These are phyloP conservation scores for Isochrysis galbana DNA, from an alignment of 78 protist species.

Conservation along the genomic window DNA sequence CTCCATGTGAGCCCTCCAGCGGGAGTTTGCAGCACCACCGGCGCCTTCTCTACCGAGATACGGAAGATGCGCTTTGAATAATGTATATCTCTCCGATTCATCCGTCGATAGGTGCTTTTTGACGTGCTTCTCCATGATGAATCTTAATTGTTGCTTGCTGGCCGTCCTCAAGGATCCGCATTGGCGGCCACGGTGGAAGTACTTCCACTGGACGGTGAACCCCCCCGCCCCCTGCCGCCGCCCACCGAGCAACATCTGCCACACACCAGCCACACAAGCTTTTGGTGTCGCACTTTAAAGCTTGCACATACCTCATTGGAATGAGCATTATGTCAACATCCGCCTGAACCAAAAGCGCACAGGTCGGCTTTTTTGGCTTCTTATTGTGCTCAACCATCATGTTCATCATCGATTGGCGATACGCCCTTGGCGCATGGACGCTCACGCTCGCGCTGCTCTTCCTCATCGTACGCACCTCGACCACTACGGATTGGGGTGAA, in stretches of 20 bases:
- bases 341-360: too few species aligned
- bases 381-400: neutral
- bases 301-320: too few species aligned
- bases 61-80: too few species aligned
- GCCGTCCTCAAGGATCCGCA: neutral
- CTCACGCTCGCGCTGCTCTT: neutral
- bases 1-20: constrained; percentile 12
- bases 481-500: neutral
- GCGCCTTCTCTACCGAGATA: too few species aligned
- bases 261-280: too few species aligned
- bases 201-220: constrained; percentile 19
- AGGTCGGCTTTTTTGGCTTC: neutral
- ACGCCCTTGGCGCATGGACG: neutral
- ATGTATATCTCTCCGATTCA: too few species aligned
- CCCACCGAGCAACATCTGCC: too few species aligned
- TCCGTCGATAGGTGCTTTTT: constrained; percentile 18
- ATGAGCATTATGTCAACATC: too few species aligned
- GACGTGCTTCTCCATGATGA: neutral
- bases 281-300: too few species aligned
- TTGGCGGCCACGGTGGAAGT: constrained; percentile 24
- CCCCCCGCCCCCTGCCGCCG: too few species aligned
- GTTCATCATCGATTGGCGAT: neutral
- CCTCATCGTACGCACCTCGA: neutral
- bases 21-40: too few species aligned
- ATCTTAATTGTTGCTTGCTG: constrained; percentile 29